Base-by-base conservation (phyloP, 768 basidiomycete species). In the Goffeauzyma gilvescens region DNA sequence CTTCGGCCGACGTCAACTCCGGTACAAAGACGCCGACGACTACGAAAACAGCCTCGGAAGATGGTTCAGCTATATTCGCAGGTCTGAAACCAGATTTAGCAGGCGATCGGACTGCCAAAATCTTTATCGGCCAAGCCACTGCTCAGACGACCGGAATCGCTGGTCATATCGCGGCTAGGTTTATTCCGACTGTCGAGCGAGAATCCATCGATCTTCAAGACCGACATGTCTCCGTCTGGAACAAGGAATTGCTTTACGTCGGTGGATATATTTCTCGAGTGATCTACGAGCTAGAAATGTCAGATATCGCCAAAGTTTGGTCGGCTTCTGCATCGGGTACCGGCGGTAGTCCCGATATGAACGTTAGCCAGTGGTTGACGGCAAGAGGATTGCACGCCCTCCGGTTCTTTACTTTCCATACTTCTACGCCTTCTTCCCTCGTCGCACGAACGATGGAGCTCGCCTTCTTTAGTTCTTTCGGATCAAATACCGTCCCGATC, bases 181-280 rank as follows among this genome's bases (percentile, higher is more conserved):
- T 93, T 57, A 89, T 96, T 44, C 83, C 86, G 8, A 95, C 89
- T 0, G 89, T 96, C 6, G 90, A 96, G 61, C 74, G 90, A 48
- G 90, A 96, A 65, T 81, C 80, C 0, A 79, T 89, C 49, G 86
- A 84, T 63, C 67, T 89, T 23, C 32, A 36, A 55, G 85, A 90
- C 60, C 75, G 77, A 34, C 78, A 81, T 58, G 83, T 60, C 12
- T 35, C 37, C 17, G 50, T 63, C 5, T 90, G 85, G 87, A 96
- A 96, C 53, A 75, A 72, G 53, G 89, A 95, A 53, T 69, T 95
- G 5, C 68, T 96, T 5, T 78, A 74, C 54, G 70, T 85, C 14
- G 84, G 84, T 4, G 89, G 86, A 4, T 75, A 81, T 49, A 70
- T 93, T 20, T 70, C 78, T 38, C 77, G 89, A 13, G 66, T 75